Percentiles rank a stretch among this genome's conserved stretches.
Conservation (phyloP, 2,329 filamentous ascomycete genomes). For the Paracoccidioides brasiliensis region DNA sequence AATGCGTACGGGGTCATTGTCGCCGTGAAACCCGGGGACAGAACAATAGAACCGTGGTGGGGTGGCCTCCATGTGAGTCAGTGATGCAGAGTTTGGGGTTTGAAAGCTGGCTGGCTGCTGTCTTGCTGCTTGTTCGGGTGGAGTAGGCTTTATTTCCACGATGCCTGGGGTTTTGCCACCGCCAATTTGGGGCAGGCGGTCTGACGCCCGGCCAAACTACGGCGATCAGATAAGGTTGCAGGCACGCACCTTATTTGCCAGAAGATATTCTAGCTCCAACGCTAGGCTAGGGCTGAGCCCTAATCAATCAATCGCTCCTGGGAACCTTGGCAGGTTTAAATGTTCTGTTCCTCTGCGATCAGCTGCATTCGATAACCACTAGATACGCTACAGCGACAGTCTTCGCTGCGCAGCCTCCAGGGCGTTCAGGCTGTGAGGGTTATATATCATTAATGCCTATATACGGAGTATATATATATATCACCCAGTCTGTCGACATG, state of each 20-base stretch:
- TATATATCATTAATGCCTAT: no score
- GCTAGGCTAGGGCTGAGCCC: background rate
- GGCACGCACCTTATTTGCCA: background rate
- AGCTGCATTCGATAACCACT: no score
- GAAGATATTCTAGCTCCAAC: background rate
- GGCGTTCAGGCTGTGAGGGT: no score
- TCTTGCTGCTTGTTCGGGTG: no score
- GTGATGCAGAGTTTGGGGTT: background rate
- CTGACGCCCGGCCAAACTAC: background rate
- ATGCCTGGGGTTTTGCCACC: background rate
- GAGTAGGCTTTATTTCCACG: background rate
- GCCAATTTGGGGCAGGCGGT: background rate
- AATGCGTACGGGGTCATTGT: background rate
- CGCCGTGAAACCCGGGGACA: background rate
- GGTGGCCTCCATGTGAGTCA: background rate
- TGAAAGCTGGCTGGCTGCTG: no score
- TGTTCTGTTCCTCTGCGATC: no score
- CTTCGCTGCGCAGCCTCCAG: no score
- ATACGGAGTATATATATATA: no score
- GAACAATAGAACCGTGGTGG: background rate
- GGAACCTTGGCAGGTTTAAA: background rate
- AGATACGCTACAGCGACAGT: no score
- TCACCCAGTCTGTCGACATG: no score
- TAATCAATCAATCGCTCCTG: background rate
- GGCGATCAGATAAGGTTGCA: background rate